phyloP scores from a whole-genome alignment of 768 basidiomycete genomes.

The Boletales sp. region DNA sequence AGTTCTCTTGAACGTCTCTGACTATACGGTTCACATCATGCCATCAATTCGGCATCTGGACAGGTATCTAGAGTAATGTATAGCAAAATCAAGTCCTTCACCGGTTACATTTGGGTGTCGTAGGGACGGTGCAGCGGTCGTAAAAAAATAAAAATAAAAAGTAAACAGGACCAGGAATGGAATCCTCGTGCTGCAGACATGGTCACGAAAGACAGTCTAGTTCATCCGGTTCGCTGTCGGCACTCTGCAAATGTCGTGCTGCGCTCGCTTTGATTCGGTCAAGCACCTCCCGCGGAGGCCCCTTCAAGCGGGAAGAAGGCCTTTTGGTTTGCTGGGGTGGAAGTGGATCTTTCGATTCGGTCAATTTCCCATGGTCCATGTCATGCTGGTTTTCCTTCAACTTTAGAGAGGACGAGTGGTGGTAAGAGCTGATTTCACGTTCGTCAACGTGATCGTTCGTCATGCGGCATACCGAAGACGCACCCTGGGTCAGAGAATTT shows the following conservation, averaged over 20 bases:
- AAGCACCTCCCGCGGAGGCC: conserved; percentile 39
- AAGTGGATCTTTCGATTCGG: neutral
- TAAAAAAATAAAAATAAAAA: too few species aligned
- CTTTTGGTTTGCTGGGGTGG: neutral
- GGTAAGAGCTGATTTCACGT: conserved; percentile 1
- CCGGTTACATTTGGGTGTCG: too few species aligned
- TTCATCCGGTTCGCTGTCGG: conserved; percentile 41
- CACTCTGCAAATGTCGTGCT: conserved; percentile 11
- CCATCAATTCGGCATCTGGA: too few species aligned
- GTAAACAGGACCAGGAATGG: too few species aligned
- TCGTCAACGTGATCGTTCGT: neutral
- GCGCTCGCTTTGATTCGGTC: conserved; percentile 35
- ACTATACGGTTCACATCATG: too few species aligned
- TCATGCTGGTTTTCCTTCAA: conserved; percentile 33
- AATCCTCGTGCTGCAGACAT: too few species aligned
- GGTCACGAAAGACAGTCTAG: conserved; percentile 44
- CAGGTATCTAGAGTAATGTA: too few species aligned
- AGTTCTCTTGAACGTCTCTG: too few species aligned
- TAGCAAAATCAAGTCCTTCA: too few species aligned
- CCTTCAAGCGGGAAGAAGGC: conserved; percentile 17
- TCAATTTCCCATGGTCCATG: neutral
- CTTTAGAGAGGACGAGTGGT: conserved; percentile 25
- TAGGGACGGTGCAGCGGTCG: too few species aligned
- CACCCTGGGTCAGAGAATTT: conserved; percentile 15
- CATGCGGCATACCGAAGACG: neutral